Percentiles rank a stretch among this genome's conserved stretches.
These are phyloP conservation scores for Cryptococcus sp. DNA, from an alignment of 1,284 basidiomycete genomes.

Conservation along the genomic window DNA sequence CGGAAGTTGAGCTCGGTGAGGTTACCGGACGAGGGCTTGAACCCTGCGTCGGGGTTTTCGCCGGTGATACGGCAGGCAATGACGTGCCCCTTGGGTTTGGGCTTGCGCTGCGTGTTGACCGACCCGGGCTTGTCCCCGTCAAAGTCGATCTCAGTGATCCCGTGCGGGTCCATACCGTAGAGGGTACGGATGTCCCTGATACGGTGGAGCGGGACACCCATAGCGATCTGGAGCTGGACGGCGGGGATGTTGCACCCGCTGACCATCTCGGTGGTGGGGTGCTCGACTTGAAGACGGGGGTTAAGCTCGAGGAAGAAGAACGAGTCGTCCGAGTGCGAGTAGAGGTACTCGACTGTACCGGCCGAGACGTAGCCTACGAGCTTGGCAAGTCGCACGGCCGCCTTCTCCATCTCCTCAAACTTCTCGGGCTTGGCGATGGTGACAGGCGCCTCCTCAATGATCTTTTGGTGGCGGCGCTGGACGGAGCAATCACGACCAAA, in stretches of 20 bases:
- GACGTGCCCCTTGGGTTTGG: slow-evolving; percentile 95
- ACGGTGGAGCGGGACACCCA: slow-evolving; percentile 95
- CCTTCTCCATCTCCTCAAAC: slow-evolving; percentile 97
- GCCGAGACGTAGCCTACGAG: slow-evolving; percentile 99
- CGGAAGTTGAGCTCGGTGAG: slow-evolving; percentile 99
- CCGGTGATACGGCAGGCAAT: slow-evolving; percentile 99
- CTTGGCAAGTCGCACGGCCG: slow-evolving; percentile 94
- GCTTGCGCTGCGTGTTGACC: slow-evolving; percentile 86
- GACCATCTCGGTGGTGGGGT: slow-evolving; percentile 99
- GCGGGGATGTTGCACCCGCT: slow-evolving; percentile 97
- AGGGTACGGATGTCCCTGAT: slow-evolving; percentile 95
- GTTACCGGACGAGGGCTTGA: slow-evolving; percentile 97
- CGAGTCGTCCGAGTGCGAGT: slow-evolving; percentile 86
- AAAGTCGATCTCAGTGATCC: slow-evolving; percentile 89
- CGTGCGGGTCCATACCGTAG: slow-evolving; percentile 88
- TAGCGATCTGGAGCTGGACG: slow-evolving; percentile 94
- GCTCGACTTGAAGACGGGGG: slow-evolving; percentile 98
- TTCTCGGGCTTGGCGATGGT: slow-evolving; percentile 89
- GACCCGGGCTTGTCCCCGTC: slow-evolving; percentile 87
- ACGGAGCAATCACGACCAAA: slow-evolving; percentile 99
- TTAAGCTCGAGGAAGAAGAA: slow-evolving; percentile 99
- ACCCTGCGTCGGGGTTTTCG: slow-evolving; percentile 99
- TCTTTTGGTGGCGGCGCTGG: slow-evolving; percentile 99
- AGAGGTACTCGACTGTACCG: slow-evolving; percentile 98
- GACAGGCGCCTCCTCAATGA: slow-evolving; percentile 99